phyloP scores from a whole-genome alignment of 345 rosid genomes.

The Mercurialis annua region DNA sequence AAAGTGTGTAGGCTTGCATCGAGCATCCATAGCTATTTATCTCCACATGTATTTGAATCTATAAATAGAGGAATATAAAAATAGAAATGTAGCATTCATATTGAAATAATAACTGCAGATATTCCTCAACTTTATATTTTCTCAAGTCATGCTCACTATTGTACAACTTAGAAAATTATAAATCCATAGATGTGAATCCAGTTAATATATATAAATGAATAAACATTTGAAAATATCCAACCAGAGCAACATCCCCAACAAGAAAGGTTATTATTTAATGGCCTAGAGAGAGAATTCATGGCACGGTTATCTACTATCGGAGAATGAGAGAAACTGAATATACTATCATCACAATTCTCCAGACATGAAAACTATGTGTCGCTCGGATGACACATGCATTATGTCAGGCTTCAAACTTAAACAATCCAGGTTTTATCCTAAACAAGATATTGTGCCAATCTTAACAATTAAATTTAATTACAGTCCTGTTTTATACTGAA shows the following conservation, averaged over 20 bases:
- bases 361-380: neutral
- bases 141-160: neutral
- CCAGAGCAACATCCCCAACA: neutral
- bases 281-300: neutral
- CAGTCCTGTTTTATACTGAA: neutral
- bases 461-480: neutral
- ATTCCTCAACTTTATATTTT: neutral
- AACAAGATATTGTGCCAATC: neutral
- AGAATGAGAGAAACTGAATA: neutral
- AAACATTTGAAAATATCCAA: neutral
- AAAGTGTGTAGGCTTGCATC: neutral
- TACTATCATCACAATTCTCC: neutral
- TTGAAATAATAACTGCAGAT: neutral
- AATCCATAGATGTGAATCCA: neutral
- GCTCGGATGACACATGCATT: neutral
- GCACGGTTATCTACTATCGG: neutral
- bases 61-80: neutral
- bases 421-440: neutral
- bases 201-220: neutral
- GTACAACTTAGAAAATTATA: neutral
- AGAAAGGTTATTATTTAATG: neutral
- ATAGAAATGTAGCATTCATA: neutral
- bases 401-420: neutral
- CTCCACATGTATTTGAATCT: neutral
- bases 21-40: too few relatives aligned